Evolutionary conservation across 805 yeast genomes (phyloP).

Genomic region (Scheffersomyces coipomensis): DNA sequence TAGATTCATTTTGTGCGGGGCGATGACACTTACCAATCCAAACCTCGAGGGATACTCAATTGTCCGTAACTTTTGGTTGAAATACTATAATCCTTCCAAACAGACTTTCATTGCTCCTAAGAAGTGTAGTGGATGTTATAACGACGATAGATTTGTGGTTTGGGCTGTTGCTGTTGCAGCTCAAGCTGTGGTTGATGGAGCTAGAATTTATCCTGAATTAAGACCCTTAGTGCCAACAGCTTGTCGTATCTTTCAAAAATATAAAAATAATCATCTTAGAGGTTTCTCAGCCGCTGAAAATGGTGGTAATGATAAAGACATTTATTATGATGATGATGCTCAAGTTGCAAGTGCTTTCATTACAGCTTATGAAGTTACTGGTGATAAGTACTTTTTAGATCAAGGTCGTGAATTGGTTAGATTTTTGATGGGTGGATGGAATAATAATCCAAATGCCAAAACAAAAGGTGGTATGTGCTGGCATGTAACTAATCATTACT

Average conservation of each 20-base stretch:
- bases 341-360: conserved; percentile 66
- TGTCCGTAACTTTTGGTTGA: conserved; percentile 41
- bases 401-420: conserved; percentile 57
- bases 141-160: conserved; percentile 55
- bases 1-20: no score
- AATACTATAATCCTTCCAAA: conserved; percentile 37
- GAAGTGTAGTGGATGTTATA: conserved; percentile 43
- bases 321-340: conserved; percentile 75
- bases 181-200: conserved; percentile 69
- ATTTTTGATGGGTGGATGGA: conserved; percentile 67
- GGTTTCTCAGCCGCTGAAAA: conserved; percentile 69
- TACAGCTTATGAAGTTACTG: conserved; percentile 67
- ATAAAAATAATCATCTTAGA: conserved; percentile 47
- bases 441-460: conserved; percentile 37
- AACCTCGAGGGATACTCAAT: conserved; percentile 40
- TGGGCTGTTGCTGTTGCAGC: conserved; percentile 69
- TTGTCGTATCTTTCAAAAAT: conserved; percentile 47
- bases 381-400: conserved; percentile 50
- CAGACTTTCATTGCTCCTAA: conserved; percentile 39
- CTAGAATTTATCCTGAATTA: conserved; percentile 51
- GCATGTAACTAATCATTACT: conserved; percentile 60
- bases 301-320: conserved; percentile 57
- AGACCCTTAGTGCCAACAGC: conserved; percentile 54
- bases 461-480: conserved; percentile 64
- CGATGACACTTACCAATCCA: conserved; percentile 20